phyloP scores from a whole-genome alignment of 805 yeast genomes.

The Spathaspora boniae region DNA sequence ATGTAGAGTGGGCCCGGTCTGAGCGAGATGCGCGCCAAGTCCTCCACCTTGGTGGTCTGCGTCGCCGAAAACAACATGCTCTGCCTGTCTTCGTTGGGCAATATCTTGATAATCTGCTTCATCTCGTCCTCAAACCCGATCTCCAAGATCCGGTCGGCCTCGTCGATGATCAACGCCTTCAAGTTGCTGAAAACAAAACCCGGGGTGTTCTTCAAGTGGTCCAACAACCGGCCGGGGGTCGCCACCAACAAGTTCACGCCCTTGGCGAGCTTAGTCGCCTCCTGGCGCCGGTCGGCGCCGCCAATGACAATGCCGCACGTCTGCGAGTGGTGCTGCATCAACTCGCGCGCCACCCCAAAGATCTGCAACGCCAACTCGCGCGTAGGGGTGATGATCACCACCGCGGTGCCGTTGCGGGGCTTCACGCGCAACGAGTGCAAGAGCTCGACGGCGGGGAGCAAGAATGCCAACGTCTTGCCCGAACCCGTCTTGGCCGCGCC shows the following conservation, averaged over 20 bases:
- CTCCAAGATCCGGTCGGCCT: slow-evolving; percentile 96
- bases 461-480: slow-evolving; percentile 94
- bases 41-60: slow-evolving; percentile 98
- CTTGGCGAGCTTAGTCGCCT: slow-evolving; percentile 88
- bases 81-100: slow-evolving; percentile 92
- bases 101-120: slow-evolving; percentile 90
- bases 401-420: slow-evolving; percentile 98
- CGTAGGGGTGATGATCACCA: slow-evolving; percentile 92
- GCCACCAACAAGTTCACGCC: slow-evolving; percentile 95
- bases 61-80: slow-evolving; percentile 99
- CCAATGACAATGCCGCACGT: slow-evolving; percentile 97
- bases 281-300: slow-evolving; percentile 96
- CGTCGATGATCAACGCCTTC: slow-evolving; percentile 92
- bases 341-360: slow-evolving; percentile 94
- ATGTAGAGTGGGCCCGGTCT: slow-evolving; percentile 92
- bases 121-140: slow-evolving; percentile 99
- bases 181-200: slow-evolving; percentile 94
- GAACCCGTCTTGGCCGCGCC: slow-evolving; percentile 99
- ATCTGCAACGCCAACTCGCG: slow-evolving; percentile 97
- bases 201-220: slow-evolving; percentile 91
- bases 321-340: slow-evolving; percentile 87
- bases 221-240: slow-evolving; percentile 95
- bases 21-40: slow-evolving; percentile 92
- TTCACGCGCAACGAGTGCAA: slow-evolving; percentile 87
- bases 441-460: slow-evolving; percentile 93